Evolutionary conservation across 495 filamentous ascomycete genomes (phyloP).

Genomic region (Elasticomyces elasticus): DNA sequence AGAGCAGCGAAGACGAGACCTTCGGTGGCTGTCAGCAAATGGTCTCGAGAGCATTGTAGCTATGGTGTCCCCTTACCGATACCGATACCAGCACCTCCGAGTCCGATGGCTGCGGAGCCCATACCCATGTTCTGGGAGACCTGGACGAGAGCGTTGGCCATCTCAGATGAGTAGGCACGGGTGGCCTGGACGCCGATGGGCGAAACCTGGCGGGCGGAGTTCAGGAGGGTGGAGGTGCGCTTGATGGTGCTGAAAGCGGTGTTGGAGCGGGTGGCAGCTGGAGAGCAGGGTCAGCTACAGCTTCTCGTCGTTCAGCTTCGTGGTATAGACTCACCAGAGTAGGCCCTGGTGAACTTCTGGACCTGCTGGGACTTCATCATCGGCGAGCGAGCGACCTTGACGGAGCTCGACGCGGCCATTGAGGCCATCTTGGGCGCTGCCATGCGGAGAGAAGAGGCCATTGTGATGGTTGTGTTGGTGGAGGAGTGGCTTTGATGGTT

Average conservation of each 20-base stretch:
- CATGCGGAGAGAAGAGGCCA: conserved; percentile 22
- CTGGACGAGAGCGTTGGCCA: conserved; percentile 25
- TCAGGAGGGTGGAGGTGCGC: conserved; percentile 19
- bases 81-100: conserved; percentile 55
- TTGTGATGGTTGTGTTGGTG: conserved; percentile 9
- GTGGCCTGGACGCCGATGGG: conserved; percentile 18
- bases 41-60: too few relatives aligned
- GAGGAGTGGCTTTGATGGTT: too few relatives aligned
- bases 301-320: neutral
- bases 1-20: conserved; percentile 89
- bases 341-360: conserved; percentile 22
- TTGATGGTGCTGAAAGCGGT: conserved; percentile 23
- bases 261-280: conserved; percentile 19
- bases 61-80: too few relatives aligned
- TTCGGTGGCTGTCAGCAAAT: too few relatives aligned
- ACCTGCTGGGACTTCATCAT: conserved; percentile 21
- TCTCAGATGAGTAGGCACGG: conserved; percentile 24
- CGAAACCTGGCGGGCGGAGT: conserved; percentile 14
- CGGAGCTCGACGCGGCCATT: conserved; percentile 21
- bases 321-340: conserved; percentile 11
- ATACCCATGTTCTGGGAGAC: conserved; percentile 26
- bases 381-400: conserved; percentile 22
- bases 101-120: conserved; percentile 76
- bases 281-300: neutral
- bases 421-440: conserved; percentile 23